Evolutionary conservation across 2,329 filamentous ascomycete genomes (phyloP), one percentile per base, ranked within the genome.

Genomic region (Penicillium polonicum): DNA sequence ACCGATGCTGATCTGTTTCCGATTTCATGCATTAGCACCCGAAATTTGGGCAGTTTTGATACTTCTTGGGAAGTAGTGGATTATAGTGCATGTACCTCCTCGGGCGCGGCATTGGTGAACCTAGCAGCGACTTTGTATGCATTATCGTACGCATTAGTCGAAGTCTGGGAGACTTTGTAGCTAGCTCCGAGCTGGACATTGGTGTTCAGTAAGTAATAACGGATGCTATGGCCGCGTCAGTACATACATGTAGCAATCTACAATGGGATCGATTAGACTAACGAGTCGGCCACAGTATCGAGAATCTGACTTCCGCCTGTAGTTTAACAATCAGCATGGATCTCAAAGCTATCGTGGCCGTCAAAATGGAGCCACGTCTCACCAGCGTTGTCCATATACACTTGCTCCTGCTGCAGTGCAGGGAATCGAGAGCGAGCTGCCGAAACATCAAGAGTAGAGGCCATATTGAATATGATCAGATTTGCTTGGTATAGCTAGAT

Each of bases 171-270:
- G 1, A 84, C 79, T 5, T 78, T 76, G 69, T 93, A 92, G 0
- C 83, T 85, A 3, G 88, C 88, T 21, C 89, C 89, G 0, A 92
- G 82, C 70, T 93, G 90, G 42, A 92, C 89, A 63, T 92, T 92
- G 60, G 80, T 87, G 29, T 80, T 81, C 38, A 81, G 77, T 9
- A 92, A 80, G 65, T 92, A 92, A 25, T 85, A 79, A 1, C 79
- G 78, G 55, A 92, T 85, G 1, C 86, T 86, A 21, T 23, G 10
- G 21, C 7, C 3, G 23, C 35, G 29, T 59, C 23, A 41, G 27
- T 12, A 36, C 3, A 19, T 29, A 21, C 15, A 36, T 6, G 12
- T 23, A n/a, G n/a, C 29, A 25, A 21, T 51, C 9, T 31, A 5
- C 12, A 5, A 42, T 4, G 19, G 10, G 4, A 19, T 43, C 38